Evolutionary conservation across 495 filamentous ascomycete species (phyloP), one percentile per base, ranked within the genome.

Genomic region (Penicillium pulvis): DNA sequence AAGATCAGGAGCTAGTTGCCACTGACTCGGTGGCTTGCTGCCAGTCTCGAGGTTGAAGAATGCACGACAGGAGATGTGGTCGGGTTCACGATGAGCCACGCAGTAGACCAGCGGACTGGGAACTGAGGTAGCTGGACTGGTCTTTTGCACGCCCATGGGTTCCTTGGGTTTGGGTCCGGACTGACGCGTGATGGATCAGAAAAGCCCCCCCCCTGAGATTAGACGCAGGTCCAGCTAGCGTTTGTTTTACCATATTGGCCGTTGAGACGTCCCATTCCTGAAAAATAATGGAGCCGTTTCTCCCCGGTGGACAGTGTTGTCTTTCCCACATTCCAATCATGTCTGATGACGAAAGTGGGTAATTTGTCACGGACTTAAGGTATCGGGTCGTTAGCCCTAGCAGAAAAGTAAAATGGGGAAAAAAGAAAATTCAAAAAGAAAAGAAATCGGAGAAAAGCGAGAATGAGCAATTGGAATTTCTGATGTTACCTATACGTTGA

Each of bases 111-210:
- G 7, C 9, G 53, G 33, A 42, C 48, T 59, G 36, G 47, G 24
- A 19, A 31, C 19, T 43, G 26, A 31, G 6, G 6, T 14, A 49
- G 20, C 11, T 43, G 30, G 19, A 44, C 31, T 51, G 19, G 30
- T 42, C 10, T 33, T 45, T n/a, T 52, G 20, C 41, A 2, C 20
- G n/a, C 42, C 42, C 43, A 53, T 4, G 23, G 39, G 52, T 55
- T 60, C 53, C 56, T 26, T 42, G 7, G 28, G 50, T 62, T 66
- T 42, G 43, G 51, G 60, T 53, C 55, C 56, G 24, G 57, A 66
- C 59, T 73, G 70, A 72, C 67, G 67, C 62, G 70, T 73, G 73
- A 76, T 72, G 66, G 57, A 61, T 76, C 73, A 72, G 60, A 72
- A 55, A 33, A 5, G 24, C 56, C 63, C 59, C 59, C 56, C 63